Evolutionary conservation across 2,329 filamentous ascomycete species (phyloP), one percentile per base, ranked within the genome.

Genomic region (Ophiobolus disseminans): DNA sequence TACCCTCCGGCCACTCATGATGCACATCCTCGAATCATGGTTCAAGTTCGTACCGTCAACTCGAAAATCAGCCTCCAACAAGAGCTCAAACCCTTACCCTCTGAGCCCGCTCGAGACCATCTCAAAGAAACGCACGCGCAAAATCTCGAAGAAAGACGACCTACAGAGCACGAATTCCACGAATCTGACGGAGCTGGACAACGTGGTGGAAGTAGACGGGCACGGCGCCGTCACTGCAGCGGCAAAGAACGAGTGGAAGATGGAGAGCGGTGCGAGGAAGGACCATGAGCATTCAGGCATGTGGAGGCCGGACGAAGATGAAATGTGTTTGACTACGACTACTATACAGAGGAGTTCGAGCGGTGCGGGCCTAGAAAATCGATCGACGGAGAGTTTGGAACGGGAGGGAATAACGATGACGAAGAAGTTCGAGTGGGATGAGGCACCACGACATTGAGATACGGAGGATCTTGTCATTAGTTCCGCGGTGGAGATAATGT

Each of bases 391-490:
- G 7, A 47, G 40, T n/a, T 13, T 43, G 13, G 55, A 53, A 2
- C 21, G 23, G 6, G 40, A 40, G 13, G 59, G 53, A 0, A 63
- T 63, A 6, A 58, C 52, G 1, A 44, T 62, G 43, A 58, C 52
- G 14, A 59, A 28, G 26, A 47, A 58, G 19, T 63, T 65, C n/a
- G 60, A 58, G 13, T 63, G 60, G 60, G 60, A 53, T 23, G 58
- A 60, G 19, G 38, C 25, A 10, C 40, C 23, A 25, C 44, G 43
- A 34, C 19, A 20, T 9, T 38, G 35, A 38, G 2, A n/a, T 38
- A 3, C n/a, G n/a, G n/a, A n/a, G n/a, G n/a, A n/a, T n/a, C n/a
- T n/a, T n/a, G n/a, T n/a, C n/a, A n/a, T n/a, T n/a, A n/a, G n/a
- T n/a, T n/a, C n/a, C n/a, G n/a, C n/a, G n/a, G n/a, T n/a, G n/a